These are phyloP conservation scores for Rhizomucor miehei DNA, from an alignment of 371 early-diverging fungal species.

Conservation along the genomic window DNA sequence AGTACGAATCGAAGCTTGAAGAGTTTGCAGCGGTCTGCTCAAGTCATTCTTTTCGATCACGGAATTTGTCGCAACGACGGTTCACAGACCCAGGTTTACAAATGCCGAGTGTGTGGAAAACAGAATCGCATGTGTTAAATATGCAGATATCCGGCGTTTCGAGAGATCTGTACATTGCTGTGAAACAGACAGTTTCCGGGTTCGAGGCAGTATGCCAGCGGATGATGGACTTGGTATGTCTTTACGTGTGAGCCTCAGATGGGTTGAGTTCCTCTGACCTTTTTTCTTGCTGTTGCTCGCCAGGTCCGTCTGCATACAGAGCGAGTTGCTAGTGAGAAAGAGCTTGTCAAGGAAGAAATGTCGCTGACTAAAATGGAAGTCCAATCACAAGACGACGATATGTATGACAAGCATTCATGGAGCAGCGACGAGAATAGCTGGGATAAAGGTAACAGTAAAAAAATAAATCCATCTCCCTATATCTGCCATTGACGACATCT, in stretches of 20 bases:
- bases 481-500: too few species aligned
- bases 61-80: not conserved
- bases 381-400: slow-evolving; percentile 1
- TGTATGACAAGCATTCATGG: not conserved
- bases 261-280: not conserved
- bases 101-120: not conserved
- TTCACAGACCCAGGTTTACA: not conserved
- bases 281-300: slow-evolving; percentile 1
- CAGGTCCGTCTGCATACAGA: slow-evolving; percentile 12
- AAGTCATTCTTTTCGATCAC: too few species aligned
- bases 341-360: slow-evolving; percentile 5
- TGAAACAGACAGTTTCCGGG: slow-evolving; percentile 30
- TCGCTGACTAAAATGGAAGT: slow-evolving; percentile 1
- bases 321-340: slow-evolving; percentile 2
- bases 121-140: slow-evolving; percentile 12
- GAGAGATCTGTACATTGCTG: slow-evolving; percentile 23
- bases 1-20: slow-evolving; percentile 20
- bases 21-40: slow-evolving; percentile 36
- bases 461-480: too few species aligned
- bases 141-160: slow-evolving; percentile 35
- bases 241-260: too few species aligned
- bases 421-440: slow-evolving; percentile 2
- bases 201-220: slow-evolving; percentile 37
- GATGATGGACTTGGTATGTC: slow-evolving; percentile 37
- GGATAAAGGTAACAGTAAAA: not conserved